A percentile compares a stretch with the other conserved stretches of the same genome.
Evolutionary conservation across 495 filamentous ascomycete species (phyloP).

Genomic region (Penicillium steckii): DNA sequence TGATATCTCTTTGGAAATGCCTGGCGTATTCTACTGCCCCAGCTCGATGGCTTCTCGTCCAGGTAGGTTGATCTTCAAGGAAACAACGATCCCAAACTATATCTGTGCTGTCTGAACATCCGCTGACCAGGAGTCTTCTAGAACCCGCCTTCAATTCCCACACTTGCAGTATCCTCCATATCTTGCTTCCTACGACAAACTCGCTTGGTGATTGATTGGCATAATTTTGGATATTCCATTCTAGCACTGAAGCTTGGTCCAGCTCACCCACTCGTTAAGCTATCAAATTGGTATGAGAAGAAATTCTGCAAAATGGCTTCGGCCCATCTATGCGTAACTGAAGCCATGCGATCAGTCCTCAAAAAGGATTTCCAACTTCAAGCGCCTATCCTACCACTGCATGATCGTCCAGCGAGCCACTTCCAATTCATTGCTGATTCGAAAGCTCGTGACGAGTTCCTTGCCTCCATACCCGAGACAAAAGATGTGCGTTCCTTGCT

Average conservation of each 20-base stretch:
- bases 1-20: constrained; percentile 63
- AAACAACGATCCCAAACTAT: not conserved
- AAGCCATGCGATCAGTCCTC: constrained; percentile 79
- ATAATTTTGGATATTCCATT: constrained; percentile 98
- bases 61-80: constrained; percentile 39
- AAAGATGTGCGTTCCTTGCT: constrained; percentile 54
- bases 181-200: constrained; percentile 78
- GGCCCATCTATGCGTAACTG: constrained; percentile 81
- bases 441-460: constrained; percentile 52
- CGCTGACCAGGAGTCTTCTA: constrained; percentile 42
- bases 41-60: constrained; percentile 78
- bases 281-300: constrained; percentile 76
- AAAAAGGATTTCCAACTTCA: constrained; percentile 59
- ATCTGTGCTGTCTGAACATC: not conserved
- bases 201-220: constrained; percentile 90
- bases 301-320: constrained; percentile 64
- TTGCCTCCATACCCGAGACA: constrained; percentile 60
- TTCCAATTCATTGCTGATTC: constrained; percentile 65
- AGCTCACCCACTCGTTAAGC: constrained; percentile 69
- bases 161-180: constrained; percentile 69
- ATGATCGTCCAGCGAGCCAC: constrained; percentile 82
- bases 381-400: constrained; percentile 67
- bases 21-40: constrained; percentile 73
- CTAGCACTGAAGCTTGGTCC: constrained; percentile 65
- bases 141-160: constrained; percentile 95